These are phyloP conservation scores for Pseudozyma tsukubaensis DNA, from an alignment of 1,284 basidiomycete genomes.

Conservation along the genomic window DNA sequence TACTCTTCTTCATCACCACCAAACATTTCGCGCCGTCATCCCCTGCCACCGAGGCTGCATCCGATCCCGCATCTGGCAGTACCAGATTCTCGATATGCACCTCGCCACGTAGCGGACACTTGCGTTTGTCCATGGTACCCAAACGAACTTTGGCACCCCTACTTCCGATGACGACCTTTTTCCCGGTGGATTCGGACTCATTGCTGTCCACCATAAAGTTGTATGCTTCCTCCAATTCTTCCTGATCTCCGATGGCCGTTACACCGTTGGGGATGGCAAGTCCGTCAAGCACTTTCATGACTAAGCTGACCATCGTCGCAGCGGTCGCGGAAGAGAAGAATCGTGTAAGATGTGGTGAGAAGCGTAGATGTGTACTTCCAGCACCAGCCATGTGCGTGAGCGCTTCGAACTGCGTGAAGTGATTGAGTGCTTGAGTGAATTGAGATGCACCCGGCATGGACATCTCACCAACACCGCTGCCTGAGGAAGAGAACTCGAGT, in stretches of 20 bases:
- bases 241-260: constrained; percentile 59
- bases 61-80: constrained; percentile 17
- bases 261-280: constrained; percentile 50
- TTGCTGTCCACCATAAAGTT: constrained; percentile 43
- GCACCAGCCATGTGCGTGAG: constrained; percentile 36
- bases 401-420: constrained; percentile 57
- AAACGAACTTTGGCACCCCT: constrained; percentile 61
- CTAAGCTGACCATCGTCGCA: constrained; percentile 34
- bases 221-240: constrained; percentile 55
- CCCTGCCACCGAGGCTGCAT: constrained; percentile 6
- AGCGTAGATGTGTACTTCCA: constrained; percentile 49
- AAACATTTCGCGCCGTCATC: constrained; percentile 40
- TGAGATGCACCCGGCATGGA: constrained; percentile 48
- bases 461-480: constrained; percentile 28
- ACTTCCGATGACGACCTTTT: constrained; percentile 35
- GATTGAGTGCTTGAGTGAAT: constrained; percentile 63
- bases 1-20: constrained; percentile 66
- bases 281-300: constrained; percentile 43
- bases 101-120: constrained; percentile 65
- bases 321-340: constrained; percentile 58
- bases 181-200: constrained; percentile 20
- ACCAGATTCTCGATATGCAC: constrained; percentile 59
- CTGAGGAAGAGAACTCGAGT: constrained; percentile 39
- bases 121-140: constrained; percentile 63
- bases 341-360: constrained; percentile 65